Conservation (phyloP, 208 protist species). For the Crithidia sp. region DNA sequence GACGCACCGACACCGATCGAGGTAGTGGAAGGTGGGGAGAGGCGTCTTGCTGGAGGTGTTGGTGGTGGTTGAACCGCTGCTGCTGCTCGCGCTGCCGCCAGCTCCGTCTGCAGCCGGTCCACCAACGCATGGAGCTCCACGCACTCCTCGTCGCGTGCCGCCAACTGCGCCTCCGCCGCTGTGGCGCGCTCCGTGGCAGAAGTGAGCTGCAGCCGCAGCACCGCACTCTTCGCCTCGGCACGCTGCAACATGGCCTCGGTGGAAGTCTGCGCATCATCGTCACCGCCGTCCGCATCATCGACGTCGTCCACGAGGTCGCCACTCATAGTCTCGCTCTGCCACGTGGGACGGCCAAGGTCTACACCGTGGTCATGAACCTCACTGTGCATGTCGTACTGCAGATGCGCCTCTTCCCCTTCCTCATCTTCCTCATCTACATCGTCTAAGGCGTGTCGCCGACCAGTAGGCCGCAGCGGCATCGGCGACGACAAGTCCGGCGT, state of each 20-base stretch:
- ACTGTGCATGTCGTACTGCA: conserved; percentile 4
- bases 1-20: too few species aligned
- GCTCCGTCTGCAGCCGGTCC: conserved; percentile 34
- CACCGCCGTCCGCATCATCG: neutral
- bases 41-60: too few species aligned
- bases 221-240: conserved; percentile 15
- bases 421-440: neutral
- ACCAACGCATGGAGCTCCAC: conserved; percentile 51
- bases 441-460: neutral
- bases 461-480: conserved; percentile 9
- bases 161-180: conserved; percentile 18
- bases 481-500: conserved; percentile 5
- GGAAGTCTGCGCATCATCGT: neutral
- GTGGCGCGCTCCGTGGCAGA: conserved; percentile 12
- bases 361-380: neutral
- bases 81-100: conserved; percentile 14
- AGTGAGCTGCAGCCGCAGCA: conserved; percentile 15
- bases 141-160: conserved; percentile 43
- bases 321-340: conserved; percentile 3
- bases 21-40: too few species aligned
- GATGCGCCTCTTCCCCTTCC: conserved; percentile 15
- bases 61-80: neutral
- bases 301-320: conserved; percentile 2
- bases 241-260: conserved; percentile 21
- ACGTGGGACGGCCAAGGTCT: neutral